These are phyloP conservation scores for Berberis vulgaris DNA, from an alignment of 164 flowering plant species.

Conservation along the genomic window DNA sequence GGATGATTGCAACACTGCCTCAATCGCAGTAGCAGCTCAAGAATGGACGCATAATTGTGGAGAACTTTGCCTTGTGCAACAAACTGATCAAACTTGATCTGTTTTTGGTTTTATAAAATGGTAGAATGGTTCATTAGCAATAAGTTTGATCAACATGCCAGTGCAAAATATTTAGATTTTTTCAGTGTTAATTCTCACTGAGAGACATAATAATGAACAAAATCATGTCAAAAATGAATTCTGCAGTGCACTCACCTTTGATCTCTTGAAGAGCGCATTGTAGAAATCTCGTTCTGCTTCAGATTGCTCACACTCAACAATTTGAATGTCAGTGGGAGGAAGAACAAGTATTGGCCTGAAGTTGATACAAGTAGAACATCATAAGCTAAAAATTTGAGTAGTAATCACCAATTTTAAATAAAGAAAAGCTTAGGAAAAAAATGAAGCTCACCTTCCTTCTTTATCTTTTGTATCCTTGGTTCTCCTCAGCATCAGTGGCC, in stretches of 20 bases:
- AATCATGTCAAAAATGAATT: no score
- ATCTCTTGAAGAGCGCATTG: conserved; percentile 69
- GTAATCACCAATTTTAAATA: not conserved
- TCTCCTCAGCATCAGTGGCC: conserved; percentile 74
- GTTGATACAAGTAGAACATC: conserved; percentile 2
- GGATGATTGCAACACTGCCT: conserved; percentile 87
- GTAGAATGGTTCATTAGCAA: no score
- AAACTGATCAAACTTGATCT: no score
- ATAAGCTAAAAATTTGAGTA: not conserved
- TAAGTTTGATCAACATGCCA: no score
- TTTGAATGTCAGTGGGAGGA: conserved; percentile 64
- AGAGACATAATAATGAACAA: no score
- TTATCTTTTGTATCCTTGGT: conserved; percentile 68
- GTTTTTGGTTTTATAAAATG: no score
- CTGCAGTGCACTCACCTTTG: conserved; percentile 34
- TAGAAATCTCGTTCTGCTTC: conserved; percentile 76
- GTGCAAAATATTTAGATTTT: no score
- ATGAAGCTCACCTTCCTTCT: conserved; percentile 50
- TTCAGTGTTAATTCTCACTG: no score
- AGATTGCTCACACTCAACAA: conserved; percentile 61
- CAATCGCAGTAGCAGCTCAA: no score
- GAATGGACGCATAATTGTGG: no score
- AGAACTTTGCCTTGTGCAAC: no score
- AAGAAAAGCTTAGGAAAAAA: not conserved
- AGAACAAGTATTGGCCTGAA: conserved; percentile 70